Evolutionary conservation across 768 basidiomycete genomes (phyloP), one percentile per base, ranked within the genome.

Genomic region (Pleurotus pulmonarius): DNA sequence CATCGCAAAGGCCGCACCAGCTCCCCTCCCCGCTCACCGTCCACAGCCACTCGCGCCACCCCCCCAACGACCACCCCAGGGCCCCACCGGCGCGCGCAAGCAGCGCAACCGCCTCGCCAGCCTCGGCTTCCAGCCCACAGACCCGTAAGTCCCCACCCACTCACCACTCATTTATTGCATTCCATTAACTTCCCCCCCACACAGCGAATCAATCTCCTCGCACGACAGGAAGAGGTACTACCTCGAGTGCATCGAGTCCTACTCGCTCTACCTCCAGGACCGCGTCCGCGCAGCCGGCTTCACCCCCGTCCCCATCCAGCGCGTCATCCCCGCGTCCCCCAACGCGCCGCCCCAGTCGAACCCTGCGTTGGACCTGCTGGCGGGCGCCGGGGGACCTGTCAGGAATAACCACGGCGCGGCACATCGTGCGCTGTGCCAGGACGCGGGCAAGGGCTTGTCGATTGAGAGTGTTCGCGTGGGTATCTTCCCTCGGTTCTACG

Each of bases 191-290:
- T 54, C 13, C 43, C 20, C 20, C 20, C 20, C 20, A 3, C 12
- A 12, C 55, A 87, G 86, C 1, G 88, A 89, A 49, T 76, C 77
- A n/a, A 88, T 90, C 55, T 85, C 88, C 2, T 88, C 87, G 5
- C 88, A 90, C 62, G 88, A 90, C 63, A 89, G 89, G 63, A 89
- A 89, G 62, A 72, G 88, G 2, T 78, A 85, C 62, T 89, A 90
- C 63, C 76, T 90, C 20, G 86, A 87, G 61, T 87, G 85, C 60
- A 69, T 90, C 5, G 88, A 90, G 60, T 80, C 86, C 57, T 90
- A 89, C 65, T 80, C 88, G 12, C 64, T 77, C 25, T 88, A 82
- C 61, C 72, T 89, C 9, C 86, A 87, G 59, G 75, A 87, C 25
- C 84, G 86, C 56, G 72, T 87, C 40, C 70, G 70, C 0, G 76